Evolutionary conservation across 768 basidiomycete species (phyloP).

Genomic region (Imleria badia): DNA sequence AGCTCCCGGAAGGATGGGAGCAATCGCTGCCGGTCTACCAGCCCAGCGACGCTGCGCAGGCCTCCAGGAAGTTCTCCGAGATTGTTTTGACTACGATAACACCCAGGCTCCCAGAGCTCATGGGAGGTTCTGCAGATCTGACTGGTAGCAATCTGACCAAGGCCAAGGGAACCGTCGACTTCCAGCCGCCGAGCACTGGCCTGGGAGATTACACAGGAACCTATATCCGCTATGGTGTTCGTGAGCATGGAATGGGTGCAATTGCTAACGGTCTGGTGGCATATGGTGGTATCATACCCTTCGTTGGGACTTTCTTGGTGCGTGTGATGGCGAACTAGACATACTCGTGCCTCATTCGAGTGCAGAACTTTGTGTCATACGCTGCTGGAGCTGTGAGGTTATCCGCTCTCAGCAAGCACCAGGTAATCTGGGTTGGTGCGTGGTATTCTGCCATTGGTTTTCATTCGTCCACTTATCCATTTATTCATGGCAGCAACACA

Average conservation of each 20-base stretch:
- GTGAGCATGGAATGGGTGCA: slow-evolving; percentile 96
- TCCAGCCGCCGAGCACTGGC: slow-evolving; percentile 86
- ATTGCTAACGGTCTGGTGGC: slow-evolving; percentile 89
- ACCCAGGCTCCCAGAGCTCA: slow-evolving; percentile 75
- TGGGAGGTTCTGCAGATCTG: slow-evolving; percentile 89
- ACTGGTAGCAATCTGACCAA: slow-evolving; percentile 92
- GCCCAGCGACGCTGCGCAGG: slow-evolving; percentile 78
- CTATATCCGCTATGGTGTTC: slow-evolving; percentile 95
- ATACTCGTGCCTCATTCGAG: slow-evolving; percentile 7
- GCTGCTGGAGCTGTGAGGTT: slow-evolving; percentile 91
- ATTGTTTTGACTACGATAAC: slow-evolving; percentile 78
- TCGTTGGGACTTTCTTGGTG: slow-evolving; percentile 89
- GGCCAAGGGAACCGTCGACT: slow-evolving; percentile 81
- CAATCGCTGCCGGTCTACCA: slow-evolving; percentile 82
- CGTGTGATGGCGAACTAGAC: slow-evolving; percentile 18
- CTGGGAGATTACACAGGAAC: slow-evolving; percentile 83
- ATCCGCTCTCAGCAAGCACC: slow-evolving; percentile 84
- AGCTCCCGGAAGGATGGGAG: slow-evolving; percentile 87
- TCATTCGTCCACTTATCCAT: neutral
- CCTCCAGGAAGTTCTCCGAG: slow-evolving; percentile 91
- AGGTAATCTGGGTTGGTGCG: slow-evolving; percentile 91
- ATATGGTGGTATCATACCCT: slow-evolving; percentile 90
- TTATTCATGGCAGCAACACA: slow-evolving; percentile 65
- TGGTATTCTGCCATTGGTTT: slow-evolving; percentile 13
- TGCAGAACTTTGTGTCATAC: slow-evolving; percentile 89